Base-by-base conservation (phyloP, 2,329 filamentous ascomycete genomes). In the Penicillium sp. region DNA sequence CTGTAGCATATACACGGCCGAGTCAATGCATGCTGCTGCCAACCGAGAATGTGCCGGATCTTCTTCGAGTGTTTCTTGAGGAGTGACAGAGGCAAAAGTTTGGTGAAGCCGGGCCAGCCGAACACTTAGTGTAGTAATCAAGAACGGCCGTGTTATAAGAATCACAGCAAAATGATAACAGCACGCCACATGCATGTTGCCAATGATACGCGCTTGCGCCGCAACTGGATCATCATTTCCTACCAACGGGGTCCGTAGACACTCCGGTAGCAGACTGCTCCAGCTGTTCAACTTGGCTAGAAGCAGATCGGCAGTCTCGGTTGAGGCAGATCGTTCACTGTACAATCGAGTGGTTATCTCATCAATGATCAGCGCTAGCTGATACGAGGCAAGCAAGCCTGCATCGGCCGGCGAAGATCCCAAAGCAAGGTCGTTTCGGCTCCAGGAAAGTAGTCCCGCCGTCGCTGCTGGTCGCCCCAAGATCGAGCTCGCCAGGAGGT, bases 111-210 rank as follows among this genome's bases (percentile, higher is more conserved):
- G 43, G 43, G 65, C 43, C 38, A 69, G 39, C 40, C 68, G 68
- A 40, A 72, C 57, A 4, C 74, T 73, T 1, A 81, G 61, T 3
- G 72, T 68, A 5, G 63, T 76, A 25, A 81, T 76, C 7, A 83
- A 60, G 27, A 82, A 76, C 0, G 78, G 79, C 1, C 79, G 68
- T 0, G 78, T 81, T 3, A 78, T 76, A 0, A 82, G 59, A 18
- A 79, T 81, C 0, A 82, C 76, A 0, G 78, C 76, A 46, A 81
- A 79, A 53, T 82, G 81, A 54, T 82, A 82, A 0, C 76, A 65
- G 48, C 78, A 81, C 0, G 78, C 76, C 5, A 82, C 72, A 46
- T 81, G 78, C 1, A 80, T 67, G 25, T 73, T 78, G 0, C 73
- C 74, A 26, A 79, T 70, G 2, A 72, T 69, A 0, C 66, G 68